Conservation (phyloP, 2,329 filamentous ascomycete species). For the Diaporthe sp. region DNA sequence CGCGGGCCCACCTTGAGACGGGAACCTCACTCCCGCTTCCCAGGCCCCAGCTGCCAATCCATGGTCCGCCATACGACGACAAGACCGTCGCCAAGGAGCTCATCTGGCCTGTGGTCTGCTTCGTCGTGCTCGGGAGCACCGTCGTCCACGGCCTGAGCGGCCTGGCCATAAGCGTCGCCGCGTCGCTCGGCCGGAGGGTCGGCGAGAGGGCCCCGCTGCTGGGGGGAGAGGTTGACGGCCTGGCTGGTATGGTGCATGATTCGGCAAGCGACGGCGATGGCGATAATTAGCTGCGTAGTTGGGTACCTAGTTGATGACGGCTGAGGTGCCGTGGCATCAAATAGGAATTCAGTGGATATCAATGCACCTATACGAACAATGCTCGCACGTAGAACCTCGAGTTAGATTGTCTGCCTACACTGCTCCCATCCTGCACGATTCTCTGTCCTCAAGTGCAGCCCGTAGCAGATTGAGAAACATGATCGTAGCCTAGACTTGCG, state of each 20-base stretch:
- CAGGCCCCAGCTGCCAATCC: neutral
- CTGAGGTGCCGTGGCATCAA: neutral
- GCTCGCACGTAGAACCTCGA: too few species aligned
- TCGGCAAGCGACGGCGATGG: neutral
- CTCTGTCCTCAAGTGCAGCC: neutral
- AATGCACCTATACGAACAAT: neutral
- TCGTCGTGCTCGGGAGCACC: slow-evolving; percentile 38
- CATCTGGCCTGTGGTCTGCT: slow-evolving; percentile 37
- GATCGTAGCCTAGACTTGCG: neutral
- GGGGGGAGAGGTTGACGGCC: slow-evolving; percentile 23
- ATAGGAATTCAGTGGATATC: neutral
- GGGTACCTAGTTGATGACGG: neutral
- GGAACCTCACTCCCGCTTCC: slow-evolving; percentile 32
- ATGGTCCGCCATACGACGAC: slow-evolving; percentile 32
- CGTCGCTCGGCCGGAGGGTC: slow-evolving; percentile 27
- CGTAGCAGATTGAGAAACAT: neutral
- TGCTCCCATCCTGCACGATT: neutral
- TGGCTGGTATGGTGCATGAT: slow-evolving; percentile 36
- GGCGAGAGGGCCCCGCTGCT: slow-evolving; percentile 33
- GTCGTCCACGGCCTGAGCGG: slow-evolving; percentile 38
- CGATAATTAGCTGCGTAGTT: neutral
- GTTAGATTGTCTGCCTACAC: neutral
- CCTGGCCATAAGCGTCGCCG: slow-evolving; percentile 31
- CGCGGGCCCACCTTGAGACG: slow-evolving; percentile 36
- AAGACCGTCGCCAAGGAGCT: slow-evolving; percentile 31